Base-by-base conservation (phyloP, 2,329 filamentous ascomycete genomes). In the Ophiostoma sp. region DNA sequence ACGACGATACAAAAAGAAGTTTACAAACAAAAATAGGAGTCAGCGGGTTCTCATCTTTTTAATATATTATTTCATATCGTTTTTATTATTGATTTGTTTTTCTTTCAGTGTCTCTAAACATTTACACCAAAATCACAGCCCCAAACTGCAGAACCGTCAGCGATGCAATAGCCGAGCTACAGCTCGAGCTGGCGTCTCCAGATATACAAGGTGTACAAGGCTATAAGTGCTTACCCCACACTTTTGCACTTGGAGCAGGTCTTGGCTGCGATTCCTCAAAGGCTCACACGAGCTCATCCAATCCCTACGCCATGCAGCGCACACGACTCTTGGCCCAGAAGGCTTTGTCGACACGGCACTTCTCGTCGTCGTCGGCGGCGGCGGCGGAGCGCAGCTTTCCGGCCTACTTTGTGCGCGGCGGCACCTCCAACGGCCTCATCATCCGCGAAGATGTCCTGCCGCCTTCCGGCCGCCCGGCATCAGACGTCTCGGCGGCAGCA, bases 361-460 rank as follows among this genome's bases (percentile, higher is more conserved):
- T n/a, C 10, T 36, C 60, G 5, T 36, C n/a, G 20, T 62, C 57
- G 57, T 33, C 35, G 39, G 7, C 66, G 10, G 17, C 5, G 60
- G 4, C 67, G 67, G 4, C 54, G n/a, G 3, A 39, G 33, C 74
- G 74, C 41, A 74, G 71, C 33, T 73, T 78, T 48, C 75, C 76
- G 0, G 76, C 76, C 31, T 72, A 74, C 17, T 78, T 76, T 65
- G 75, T 74, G n/a, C 75, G 77, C n/a, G 77, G 76, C 41, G 77
- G 77, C 4, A 77, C 76, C 1, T 76, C 76, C 36, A 78, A 77
- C 39, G 77, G 76, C 13, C 75, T 78, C 0, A 72, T 78, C 20
- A 69, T 78, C 65, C 71, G 69, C 11, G 71, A 71, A 4, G 69
- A 73, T 1, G 62, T 72, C 57, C 69, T 78, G 41, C 76, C 77